A percentile compares a stretch with the other conserved stretches of the same genome.
These are phyloP conservation scores for Fusarium domesticum DNA, from an alignment of 2,329 filamentous ascomycete species.

Conservation along the genomic window DNA sequence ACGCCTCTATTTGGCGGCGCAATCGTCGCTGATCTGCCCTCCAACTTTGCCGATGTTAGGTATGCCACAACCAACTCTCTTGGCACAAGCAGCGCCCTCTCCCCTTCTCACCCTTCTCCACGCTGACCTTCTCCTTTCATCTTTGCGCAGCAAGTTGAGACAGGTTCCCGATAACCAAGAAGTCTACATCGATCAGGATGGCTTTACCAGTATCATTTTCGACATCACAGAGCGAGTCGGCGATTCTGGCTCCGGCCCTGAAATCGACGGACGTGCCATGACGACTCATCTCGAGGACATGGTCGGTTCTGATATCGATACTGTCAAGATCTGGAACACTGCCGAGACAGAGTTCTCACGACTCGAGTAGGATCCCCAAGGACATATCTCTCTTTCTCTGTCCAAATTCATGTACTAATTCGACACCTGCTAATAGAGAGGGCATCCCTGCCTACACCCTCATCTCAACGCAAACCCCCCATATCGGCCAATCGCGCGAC, in stretches of 20 bases:
- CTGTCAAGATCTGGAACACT: constrained; percentile 64
- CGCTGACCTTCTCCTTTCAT: constrained; percentile 7
- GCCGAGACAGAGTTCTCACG: constrained; percentile 58
- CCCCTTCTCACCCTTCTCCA: constrained; percentile 10
- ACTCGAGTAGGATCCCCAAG: constrained; percentile 45
- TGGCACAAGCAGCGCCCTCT: not conserved
- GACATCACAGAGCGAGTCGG: constrained; percentile 84
- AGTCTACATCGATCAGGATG: constrained; percentile 80
- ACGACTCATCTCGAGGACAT: constrained; percentile 68
- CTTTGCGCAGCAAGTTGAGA: constrained; percentile 60
- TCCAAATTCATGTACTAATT: constrained; percentile 9
- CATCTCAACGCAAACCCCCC: constrained; percentile 61
- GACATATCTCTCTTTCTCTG: constrained; percentile 1
- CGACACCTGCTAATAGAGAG: constrained; percentile 30
- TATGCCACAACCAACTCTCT: constrained; percentile 29
- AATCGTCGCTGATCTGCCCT: constrained; percentile 64
- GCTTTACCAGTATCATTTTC: constrained; percentile 83
- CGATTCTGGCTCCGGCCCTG: constrained; percentile 48
- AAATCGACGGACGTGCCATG: constrained; percentile 67
- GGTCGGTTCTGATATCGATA: constrained; percentile 61
- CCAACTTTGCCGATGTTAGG: constrained; percentile 71
- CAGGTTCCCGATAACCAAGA: constrained; percentile 87
- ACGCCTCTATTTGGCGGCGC: constrained; percentile 71
- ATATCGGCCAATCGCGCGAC: constrained; percentile 33
- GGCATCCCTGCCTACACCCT: constrained; percentile 64